Evolutionary conservation across 345 rosid species (phyloP).

Genomic region (Pugionium dolabratum): DNA sequence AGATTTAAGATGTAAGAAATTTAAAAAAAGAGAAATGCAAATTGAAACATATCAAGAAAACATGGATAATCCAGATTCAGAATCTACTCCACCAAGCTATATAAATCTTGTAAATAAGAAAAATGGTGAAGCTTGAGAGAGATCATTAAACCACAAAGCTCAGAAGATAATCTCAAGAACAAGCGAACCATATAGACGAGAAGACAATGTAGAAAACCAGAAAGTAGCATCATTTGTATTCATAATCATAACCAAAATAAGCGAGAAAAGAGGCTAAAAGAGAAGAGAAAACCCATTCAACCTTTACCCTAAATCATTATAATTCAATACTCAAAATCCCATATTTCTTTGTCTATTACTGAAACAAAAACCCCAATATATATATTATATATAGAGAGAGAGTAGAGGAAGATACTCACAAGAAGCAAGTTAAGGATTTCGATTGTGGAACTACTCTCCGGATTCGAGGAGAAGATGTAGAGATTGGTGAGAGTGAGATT

Average conservation of each 20-base stretch:
- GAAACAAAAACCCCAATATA: neutral
- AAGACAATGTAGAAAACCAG: conserved; percentile 1
- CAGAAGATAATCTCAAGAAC: neutral
- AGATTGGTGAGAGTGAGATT: conserved; percentile 40
- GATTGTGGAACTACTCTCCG: conserved; percentile 36
- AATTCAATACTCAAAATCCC: conserved; percentile 9
- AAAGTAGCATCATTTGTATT: neutral
- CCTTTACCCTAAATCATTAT: conserved; percentile 42
- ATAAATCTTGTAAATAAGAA: neutral
- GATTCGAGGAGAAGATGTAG: conserved; percentile 34
- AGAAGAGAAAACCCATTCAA: conserved; percentile 11
- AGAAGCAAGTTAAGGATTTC: conserved; percentile 50
- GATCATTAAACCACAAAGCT: neutral
- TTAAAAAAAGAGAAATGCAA: conserved; percentile 10
- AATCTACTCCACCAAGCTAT: neutral
- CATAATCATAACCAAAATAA: conserved; percentile 5
- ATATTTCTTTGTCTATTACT: neutral
- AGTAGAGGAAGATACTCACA: conserved; percentile 38
- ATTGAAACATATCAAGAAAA: neutral
- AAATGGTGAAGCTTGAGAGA: conserved; percentile 20
- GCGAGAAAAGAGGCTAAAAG: neutral
- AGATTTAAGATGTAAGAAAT: neutral
- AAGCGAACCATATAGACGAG: conserved; percentile 6
- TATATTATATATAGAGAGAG: neutral
- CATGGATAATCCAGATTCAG: conserved; percentile 3